Base-by-base conservation (phyloP, 345 rosid species). In the Capsella bursapastoris region DNA sequence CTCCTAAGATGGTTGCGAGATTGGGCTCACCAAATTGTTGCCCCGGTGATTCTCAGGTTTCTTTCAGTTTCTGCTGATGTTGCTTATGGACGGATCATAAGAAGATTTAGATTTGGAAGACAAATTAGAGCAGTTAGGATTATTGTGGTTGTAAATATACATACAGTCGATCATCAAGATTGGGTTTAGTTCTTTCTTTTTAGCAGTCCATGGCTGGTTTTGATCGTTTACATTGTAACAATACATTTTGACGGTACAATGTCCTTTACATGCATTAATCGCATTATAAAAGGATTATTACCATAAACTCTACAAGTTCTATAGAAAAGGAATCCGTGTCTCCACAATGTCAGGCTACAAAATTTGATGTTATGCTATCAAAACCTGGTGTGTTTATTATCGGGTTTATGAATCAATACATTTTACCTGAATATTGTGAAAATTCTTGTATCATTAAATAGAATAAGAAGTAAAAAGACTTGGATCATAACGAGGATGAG, bases 1-100 rank as follows among this genome's bases (percentile, higher is more conserved):
- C 63, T 63, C 56, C 48, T 32, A 47, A 34, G 57, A 56, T 73
- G 57, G 31, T 64, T 64, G 64, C 77, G 65, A 34, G 40, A 45
- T 11, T 64, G 64, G 8, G 58, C 49, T 64, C 64, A 64, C 58
- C 41, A 73, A 25, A 34, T 29, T 64, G 48, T 43, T 64, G 47
- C 45, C 35, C 32, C 61, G 13, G 40, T 67, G 51, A 40, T 41
- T 16, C 63, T 41, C 3, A 16, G 58, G 12, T 44, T 56, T 12
- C 44, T 38, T 27, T 50, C 51, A 28, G 58, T 45, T 47, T 59
- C 49, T 50, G 59, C n/a, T 31, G 69, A 62, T 61, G 61, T 40
- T 61, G 51, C 16, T 7, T 72, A 43, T 64, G 50, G 57, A 64
- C 43, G 27, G 58, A 58, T 66, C 60, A 66, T 38, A 15, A 48